These are phyloP conservation scores for Leccinum huronense DNA, from an alignment of 1,284 basidiomycete species.

Conservation along the genomic window DNA sequence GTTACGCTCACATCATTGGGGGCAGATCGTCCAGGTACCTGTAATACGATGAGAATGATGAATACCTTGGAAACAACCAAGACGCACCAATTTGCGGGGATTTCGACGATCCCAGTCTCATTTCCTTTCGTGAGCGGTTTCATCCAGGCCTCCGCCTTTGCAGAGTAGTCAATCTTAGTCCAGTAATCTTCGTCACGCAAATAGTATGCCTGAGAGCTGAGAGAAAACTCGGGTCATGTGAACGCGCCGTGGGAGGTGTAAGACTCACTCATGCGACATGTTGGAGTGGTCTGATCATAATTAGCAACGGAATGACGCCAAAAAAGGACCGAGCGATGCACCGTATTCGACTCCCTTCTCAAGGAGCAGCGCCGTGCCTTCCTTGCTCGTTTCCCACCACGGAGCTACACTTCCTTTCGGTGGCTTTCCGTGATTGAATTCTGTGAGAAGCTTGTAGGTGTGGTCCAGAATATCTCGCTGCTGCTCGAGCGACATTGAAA, in stretches of 20 bases:
- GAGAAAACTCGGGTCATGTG: slow-evolving; percentile 15
- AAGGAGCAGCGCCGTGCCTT: slow-evolving; percentile 65
- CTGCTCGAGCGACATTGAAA: slow-evolving; percentile 60
- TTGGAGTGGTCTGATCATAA: slow-evolving; percentile 57
- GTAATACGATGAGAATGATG: neutral
- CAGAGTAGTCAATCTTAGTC: slow-evolving; percentile 71
- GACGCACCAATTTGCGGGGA: slow-evolving; percentile 66
- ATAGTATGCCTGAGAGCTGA: slow-evolving; percentile 70
- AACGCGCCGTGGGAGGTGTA: neutral
- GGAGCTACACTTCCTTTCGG: slow-evolving; percentile 71
- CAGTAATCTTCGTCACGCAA: slow-evolving; percentile 68
- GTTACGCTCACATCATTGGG: slow-evolving; percentile 58
- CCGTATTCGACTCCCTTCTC: slow-evolving; percentile 78
- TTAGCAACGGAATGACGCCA: slow-evolving; percentile 8
- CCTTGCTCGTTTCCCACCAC: slow-evolving; percentile 79
- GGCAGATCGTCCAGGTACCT: slow-evolving; percentile 69
- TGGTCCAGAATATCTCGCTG: slow-evolving; percentile 72
- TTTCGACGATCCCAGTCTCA: slow-evolving; percentile 68
- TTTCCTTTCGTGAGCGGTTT: slow-evolving; percentile 66
- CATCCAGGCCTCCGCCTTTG: slow-evolving; percentile 71
- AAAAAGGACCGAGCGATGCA: slow-evolving; percentile 24
- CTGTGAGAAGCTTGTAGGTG: slow-evolving; percentile 64
- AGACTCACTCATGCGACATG: slow-evolving; percentile 57
- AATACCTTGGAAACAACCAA: neutral
- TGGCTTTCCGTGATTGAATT: slow-evolving; percentile 66